Evolutionary conservation across 2,329 filamentous ascomycete species (phyloP), one percentile per base, ranked within the genome.

Genomic region (Aureobasidium melanogenum): DNA sequence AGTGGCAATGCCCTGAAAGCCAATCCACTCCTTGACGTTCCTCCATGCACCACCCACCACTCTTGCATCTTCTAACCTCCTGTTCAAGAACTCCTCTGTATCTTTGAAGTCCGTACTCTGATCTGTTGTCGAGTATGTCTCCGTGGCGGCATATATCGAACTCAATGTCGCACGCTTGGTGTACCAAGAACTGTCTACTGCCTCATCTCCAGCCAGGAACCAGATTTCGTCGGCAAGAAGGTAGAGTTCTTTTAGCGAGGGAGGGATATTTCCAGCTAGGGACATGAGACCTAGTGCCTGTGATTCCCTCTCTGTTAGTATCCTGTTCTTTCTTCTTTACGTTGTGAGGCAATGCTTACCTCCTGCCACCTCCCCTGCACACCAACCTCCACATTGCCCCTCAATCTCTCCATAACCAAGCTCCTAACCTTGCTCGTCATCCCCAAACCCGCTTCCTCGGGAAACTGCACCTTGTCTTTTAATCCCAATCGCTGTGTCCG

Each of bases 71-170:
- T 84, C 80, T 61, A 96, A 75, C 64, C 93, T 82, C 46, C 91
- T 82, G 60, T 87, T 82, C 58, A 97, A 77, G 72, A 97, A 99
- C 10, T 84, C 80, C 66, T 86, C 86, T 3, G 94, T 97, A 64
- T 92, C 89, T 10, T 70, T 72, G 68, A 89, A 94, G n/a, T 83
- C 84, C 0, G 81, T 76, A 4, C 87, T 91, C 63, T 79, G 80
- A 74, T 97, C 94, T 63, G 88, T 91, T 24, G 91, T 97, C 91
- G 97, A 97, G 76, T 92, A 96, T 5, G 97, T 79, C 75, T 99
- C 94, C 61, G 87, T 73, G 5, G 75, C 74, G 1, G 90, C 90
- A 70, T 89, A 90, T n/a, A 89, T 80, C 1, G 81, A 80, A 0
- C 83, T 80, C 26, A 89, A 72, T 0, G 79, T 82, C 9, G 84